These are phyloP conservation scores for Tricholoma sp. DNA, from an alignment of 768 basidiomycete species.

Conservation along the genomic window DNA sequence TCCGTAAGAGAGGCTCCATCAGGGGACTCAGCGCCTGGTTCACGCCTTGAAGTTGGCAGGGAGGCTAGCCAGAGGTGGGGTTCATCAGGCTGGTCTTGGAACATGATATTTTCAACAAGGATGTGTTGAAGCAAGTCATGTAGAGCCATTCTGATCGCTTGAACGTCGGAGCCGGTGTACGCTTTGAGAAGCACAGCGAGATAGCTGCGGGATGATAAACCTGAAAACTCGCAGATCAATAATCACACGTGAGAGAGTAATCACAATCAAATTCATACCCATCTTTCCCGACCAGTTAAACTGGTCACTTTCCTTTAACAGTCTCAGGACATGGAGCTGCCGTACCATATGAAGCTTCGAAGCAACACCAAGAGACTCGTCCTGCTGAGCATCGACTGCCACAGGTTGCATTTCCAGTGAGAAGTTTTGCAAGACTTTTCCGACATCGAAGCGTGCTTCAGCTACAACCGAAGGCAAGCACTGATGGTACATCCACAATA, in stretches of 20 bases:
- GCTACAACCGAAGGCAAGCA: slow-evolving; percentile 68
- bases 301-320: slow-evolving; percentile 73
- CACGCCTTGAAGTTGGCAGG: slow-evolving; percentile 44
- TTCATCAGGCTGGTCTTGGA: slow-evolving; percentile 73
- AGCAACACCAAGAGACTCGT: slow-evolving; percentile 24
- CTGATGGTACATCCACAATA: slow-evolving; percentile 83
- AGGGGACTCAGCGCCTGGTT: slow-evolving; percentile 35
- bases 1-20: slow-evolving; percentile 49
- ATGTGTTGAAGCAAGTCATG: slow-evolving; percentile 52
- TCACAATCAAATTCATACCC: slow-evolving; percentile 37
- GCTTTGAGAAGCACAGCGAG: slow-evolving; percentile 69
- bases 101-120: slow-evolving; percentile 71
- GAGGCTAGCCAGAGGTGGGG: slow-evolving; percentile 68
- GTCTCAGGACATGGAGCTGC: slow-evolving; percentile 71
- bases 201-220: slow-evolving; percentile 53
- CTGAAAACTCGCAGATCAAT: slow-evolving; percentile 10
- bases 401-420: slow-evolving; percentile 5
- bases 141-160: slow-evolving; percentile 46
- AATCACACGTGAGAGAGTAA: not conserved
- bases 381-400: slow-evolving; percentile 17
- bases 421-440: slow-evolving; percentile 62
- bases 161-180: slow-evolving; percentile 44
- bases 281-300: slow-evolving; percentile 76
- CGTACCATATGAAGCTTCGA: slow-evolving; percentile 40
- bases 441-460: slow-evolving; percentile 82